phyloP scores from a whole-genome alignment of 306 rosid species.

The Cucurbita ficifolia region DNA sequence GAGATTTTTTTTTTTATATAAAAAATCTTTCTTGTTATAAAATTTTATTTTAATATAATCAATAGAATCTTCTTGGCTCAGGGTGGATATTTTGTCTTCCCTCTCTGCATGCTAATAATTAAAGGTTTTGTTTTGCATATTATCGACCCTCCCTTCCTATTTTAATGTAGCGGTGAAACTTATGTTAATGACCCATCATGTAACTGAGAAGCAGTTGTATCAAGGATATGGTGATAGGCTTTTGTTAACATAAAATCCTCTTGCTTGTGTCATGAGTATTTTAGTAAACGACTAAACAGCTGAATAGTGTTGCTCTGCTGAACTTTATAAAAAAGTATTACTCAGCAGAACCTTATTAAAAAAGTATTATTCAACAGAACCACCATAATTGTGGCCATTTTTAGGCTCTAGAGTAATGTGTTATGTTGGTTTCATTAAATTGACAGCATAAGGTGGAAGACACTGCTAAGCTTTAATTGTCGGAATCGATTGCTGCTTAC shows the following conservation, averaged over 20 bases:
- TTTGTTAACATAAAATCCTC: not conserved
- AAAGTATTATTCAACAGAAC: not conserved
- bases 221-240: not conserved
- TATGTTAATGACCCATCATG: not conserved
- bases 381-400: not conserved
- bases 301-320: not conserved
- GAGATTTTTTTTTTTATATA: not conserved
- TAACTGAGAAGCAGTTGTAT: not conserved
- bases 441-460: conserved; percentile 97
- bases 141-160: not conserved
- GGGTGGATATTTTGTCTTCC: not conserved
- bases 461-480: conserved; percentile 93
- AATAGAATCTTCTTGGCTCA: not conserved
- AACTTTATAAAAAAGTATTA: not conserved
- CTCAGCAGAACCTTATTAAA: not conserved
- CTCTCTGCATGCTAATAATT: not conserved
- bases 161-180: not conserved
- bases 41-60: not conserved
- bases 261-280: not conserved
- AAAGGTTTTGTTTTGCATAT: not conserved
- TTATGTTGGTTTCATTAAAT: not conserved
- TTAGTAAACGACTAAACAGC: not conserved
- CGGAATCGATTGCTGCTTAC: conserved; percentile 89
- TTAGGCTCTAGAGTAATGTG: not conserved
- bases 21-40: not conserved